Evolutionary conservation across 495 filamentous ascomycete species (phyloP), one percentile per base, ranked within the genome.

Genomic region (Chaetomidium leptoderma): DNA sequence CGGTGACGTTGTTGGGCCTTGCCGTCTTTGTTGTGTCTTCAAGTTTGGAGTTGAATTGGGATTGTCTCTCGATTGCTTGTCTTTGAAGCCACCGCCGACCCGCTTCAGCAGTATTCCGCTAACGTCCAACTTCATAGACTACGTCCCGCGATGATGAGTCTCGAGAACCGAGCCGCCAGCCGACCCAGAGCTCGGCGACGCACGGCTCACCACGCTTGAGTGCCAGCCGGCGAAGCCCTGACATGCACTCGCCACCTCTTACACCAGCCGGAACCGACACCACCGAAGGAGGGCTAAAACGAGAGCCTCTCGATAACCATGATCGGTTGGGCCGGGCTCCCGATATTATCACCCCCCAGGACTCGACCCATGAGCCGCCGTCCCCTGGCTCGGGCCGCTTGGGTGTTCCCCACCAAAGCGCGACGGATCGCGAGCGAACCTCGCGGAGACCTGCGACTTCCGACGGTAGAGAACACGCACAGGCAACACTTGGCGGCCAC

Each of bases 241-340:
- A 85, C 45, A 85, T 92, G 77, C 86, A 92, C 61, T 93, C 91
- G 14, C 93, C 93, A 58, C 91, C 90, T 24, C 81, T 97, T 14
- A 96, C 92, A 4, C 92, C 93, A 30, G 85, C 91, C 32, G 89
- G 83, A 14, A 90, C 89, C 40, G 72, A 68, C 13, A 62, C 60
- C 6, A 69, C 67, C 42, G 72, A 76, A 29, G 61, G 65, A 17
- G 64, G 66, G 21, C 47, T 44, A 8, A 66, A 58, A 52, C 66
- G 59, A 23, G 67, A 70, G n/a, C 59, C 64, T 30, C 54, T 60
- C 43, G 59, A 59, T 23, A 55, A 50, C 44, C 57, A 72, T 49
- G 67, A 74, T 51, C 63, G 69, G 47, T 50, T 66, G 37, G 72
- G 70, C 51, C 76, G 57, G 56, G 81, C 80, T 57, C 75, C 78